phyloP scores from a whole-genome alignment of 2,329 filamentous ascomycete genomes.

The Neurospora sp. region DNA sequence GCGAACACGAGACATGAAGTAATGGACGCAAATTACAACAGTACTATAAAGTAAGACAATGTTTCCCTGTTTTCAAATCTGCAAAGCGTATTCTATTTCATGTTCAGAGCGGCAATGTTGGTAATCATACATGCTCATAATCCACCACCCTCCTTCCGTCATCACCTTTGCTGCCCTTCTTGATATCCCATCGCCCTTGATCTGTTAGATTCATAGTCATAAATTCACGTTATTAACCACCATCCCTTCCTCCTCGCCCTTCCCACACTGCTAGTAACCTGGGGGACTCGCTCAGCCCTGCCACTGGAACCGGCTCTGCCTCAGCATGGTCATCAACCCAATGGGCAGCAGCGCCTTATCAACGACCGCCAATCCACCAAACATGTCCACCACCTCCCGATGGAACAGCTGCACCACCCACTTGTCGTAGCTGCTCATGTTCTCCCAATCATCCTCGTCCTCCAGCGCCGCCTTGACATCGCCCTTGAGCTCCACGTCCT shows the following conservation, averaged over 20 bases:
- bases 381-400: slow-evolving; percentile 31
- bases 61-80: not conserved
- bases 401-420: slow-evolving; percentile 38
- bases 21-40: not conserved
- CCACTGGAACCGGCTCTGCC: slow-evolving; percentile 34
- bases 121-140: not conserved
- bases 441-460: slow-evolving; percentile 20
- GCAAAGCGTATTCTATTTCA: not conserved
- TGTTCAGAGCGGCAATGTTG: not conserved
- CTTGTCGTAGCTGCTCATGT: slow-evolving; percentile 34
- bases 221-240: not conserved
- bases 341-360: slow-evolving; percentile 35
- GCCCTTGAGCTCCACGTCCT: slow-evolving; percentile 23
- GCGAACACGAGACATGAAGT: not conserved
- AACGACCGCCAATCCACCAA: slow-evolving; percentile 35
- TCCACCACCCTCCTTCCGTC: not conserved
- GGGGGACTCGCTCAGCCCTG: slow-evolving; percentile 15
- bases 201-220: not conserved
- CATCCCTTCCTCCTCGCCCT: not conserved
- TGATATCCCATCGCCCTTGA: not conserved
- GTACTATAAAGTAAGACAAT: not conserved
- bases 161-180: too few relatives aligned
- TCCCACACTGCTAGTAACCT: not conserved
- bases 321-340: slow-evolving; percentile 35
- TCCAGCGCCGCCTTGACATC: slow-evolving; percentile 18